Conservation (phyloP, 257 asterid species). For the Solanum gracilifrons region DNA sequence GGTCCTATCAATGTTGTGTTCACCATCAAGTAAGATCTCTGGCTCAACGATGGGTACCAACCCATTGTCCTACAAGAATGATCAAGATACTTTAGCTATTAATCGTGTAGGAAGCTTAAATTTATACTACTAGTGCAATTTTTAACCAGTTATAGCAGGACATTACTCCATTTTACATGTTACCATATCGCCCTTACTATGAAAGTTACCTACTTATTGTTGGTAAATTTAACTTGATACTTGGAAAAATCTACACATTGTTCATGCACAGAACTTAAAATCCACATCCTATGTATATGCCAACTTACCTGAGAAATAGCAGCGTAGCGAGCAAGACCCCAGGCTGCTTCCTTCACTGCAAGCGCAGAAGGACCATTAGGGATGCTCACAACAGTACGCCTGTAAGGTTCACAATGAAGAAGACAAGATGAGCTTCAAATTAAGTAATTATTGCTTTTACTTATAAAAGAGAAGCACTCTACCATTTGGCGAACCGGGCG, state of each 20-base stretch:
- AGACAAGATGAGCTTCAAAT: not conserved
- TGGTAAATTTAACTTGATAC: not conserved
- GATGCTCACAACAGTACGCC: slow-evolving; percentile 79
- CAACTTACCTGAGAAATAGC: slow-evolving; percentile 55
- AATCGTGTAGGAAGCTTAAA: not conserved
- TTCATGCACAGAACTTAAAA: not conserved
- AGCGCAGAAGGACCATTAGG: slow-evolving; percentile 67
- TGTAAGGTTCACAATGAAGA: not conserved
- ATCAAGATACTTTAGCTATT: not conserved
- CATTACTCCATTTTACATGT: not conserved
- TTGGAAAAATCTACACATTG: not conserved
- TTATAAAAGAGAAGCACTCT: not conserved
- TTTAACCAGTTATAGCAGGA: not conserved
- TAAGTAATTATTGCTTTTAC: not conserved
- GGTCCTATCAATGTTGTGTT: slow-evolving; percentile 59
- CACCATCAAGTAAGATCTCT: slow-evolving; percentile 68
- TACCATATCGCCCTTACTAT: not conserved
- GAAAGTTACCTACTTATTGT: not conserved
- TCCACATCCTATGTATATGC: not conserved
- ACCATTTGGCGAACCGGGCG: slow-evolving; percentile 72
- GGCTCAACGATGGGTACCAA: slow-evolving; percentile 84
- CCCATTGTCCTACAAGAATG: slow-evolving; percentile 52
- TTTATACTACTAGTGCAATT: not conserved
- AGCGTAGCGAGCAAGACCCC: slow-evolving; percentile 84
- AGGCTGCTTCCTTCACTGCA: slow-evolving; percentile 79